Evolutionary conservation across 1,284 basidiomycete species (phyloP), one percentile per base, ranked within the genome.

Genomic region (Rhizoctonia solani): DNA sequence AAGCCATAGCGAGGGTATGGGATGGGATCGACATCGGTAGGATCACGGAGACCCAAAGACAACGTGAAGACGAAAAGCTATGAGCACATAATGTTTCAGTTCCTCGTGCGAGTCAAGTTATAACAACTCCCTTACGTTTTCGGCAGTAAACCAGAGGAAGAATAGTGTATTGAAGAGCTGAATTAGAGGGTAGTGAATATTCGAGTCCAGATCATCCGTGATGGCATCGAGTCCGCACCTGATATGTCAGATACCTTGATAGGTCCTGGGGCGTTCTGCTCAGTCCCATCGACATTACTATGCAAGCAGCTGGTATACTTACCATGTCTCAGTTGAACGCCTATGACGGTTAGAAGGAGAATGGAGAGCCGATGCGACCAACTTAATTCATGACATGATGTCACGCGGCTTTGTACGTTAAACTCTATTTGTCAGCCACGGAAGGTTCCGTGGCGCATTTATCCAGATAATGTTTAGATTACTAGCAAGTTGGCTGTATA

Each of bases 121-220:
- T 4, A 49, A 49, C 14, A 47, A 25, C 25, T 13, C 11, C 29
- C 59, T 11, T 53, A 53, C 67, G 50, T 71, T 71, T 34, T 69
- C 69, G 30, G 70, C 70, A 16, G 70, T 71, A 44, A 69, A 71
- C 70, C 70, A 71, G 14, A 71, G 39, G 47, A 68, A 71, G 42
- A 66, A 68, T 25, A 71, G 63, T 30, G 66, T 49, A 41, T 71
- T 71, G 54, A 71, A 54, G 11, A 68, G 55, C 58, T 71, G 58
- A 32, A 65, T 55, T 56, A 39, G 42, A 16, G 13, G 23, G 16
- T 23, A 29, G 34, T 67, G 14, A 58, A 44, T 37, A 23, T 29
- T n/a, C 47, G 23, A 41, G 13, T 37, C 11, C 32, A 11, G 32
- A 34, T 34, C 32, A 34, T 34, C 30, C 21, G 39, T 23, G 34